phyloP scores from a whole-genome alignment of 441 rosid genomes.

The Croton setiger region DNA sequence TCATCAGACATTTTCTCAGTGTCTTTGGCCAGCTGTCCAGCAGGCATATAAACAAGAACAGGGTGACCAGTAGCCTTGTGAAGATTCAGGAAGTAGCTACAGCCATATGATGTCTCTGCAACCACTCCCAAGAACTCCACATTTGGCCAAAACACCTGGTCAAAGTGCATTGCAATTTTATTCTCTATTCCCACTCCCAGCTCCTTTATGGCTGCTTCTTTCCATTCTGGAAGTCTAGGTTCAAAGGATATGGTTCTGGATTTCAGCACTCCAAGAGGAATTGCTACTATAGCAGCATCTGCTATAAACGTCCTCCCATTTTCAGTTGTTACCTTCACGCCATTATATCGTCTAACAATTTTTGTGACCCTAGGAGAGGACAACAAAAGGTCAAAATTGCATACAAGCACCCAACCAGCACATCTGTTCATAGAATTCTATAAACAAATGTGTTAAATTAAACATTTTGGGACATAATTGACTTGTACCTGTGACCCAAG shows the following conservation, averaged over 20 bases:
- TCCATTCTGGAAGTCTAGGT: slow-evolving; percentile 93
- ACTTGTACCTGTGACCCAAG: slow-evolving; percentile 59
- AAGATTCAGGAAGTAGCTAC: slow-evolving; percentile 94
- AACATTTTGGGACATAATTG: slow-evolving; percentile 10
- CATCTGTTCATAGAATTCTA: no score
- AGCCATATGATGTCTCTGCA: slow-evolving; percentile 79
- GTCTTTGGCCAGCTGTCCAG: slow-evolving; percentile 95
- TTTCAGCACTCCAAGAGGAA: slow-evolving; percentile 91
- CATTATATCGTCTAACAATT: slow-evolving; percentile 56
- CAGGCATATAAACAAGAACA: slow-evolving; percentile 95
- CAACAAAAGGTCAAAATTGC: not conserved
- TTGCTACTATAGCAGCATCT: slow-evolving; percentile 77
- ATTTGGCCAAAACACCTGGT: slow-evolving; percentile 92
- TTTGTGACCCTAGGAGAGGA: slow-evolving; percentile 59
- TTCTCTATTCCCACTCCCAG: slow-evolving; percentile 96
- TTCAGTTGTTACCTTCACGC: slow-evolving; percentile 83
- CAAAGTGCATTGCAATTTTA: slow-evolving; percentile 77
- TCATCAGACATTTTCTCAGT: slow-evolving; percentile 94
- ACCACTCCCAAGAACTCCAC: slow-evolving; percentile 97
- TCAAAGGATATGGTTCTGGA: slow-evolving; percentile 61
- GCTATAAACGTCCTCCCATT: slow-evolving; percentile 65
- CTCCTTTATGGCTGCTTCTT: slow-evolving; percentile 79
- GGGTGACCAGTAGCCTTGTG: slow-evolving; percentile 91
- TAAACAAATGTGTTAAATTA: no score
- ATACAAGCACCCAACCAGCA: no score